Evolutionary conservation across 2,329 filamentous ascomycete species (phyloP).

Genomic region (Paracoccidioides brasiliensis): DNA sequence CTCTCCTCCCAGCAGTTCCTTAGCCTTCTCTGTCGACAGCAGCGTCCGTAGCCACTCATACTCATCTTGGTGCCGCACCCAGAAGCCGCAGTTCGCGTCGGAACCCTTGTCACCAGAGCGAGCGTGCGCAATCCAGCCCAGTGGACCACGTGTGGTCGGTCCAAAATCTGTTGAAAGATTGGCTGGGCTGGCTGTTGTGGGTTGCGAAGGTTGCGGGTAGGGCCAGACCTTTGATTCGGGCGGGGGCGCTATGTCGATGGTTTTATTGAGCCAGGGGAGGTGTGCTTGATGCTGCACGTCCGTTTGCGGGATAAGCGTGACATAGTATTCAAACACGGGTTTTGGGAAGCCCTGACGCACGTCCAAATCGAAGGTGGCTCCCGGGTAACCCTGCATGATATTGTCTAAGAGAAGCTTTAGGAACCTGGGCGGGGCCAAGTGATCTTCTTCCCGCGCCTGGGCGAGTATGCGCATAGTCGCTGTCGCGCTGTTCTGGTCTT

Average conservation of each 20-base stretch:
- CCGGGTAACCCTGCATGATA: slow-evolving; percentile 31
- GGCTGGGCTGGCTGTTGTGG: slow-evolving; percentile 9
- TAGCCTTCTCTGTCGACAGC: slow-evolving; percentile 12
- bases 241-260: slow-evolving; percentile 14
- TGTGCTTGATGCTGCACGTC: slow-evolving; percentile 19
- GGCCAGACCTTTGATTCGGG: slow-evolving; percentile 14
- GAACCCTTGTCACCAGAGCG: slow-evolving; percentile 25
- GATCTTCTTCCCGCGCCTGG: slow-evolving; percentile 32
- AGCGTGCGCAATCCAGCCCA: slow-evolving; percentile 23
- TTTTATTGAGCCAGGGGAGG: slow-evolving; percentile 13
- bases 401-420: slow-evolving; percentile 26
- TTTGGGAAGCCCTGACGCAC: slow-evolving; percentile 23
- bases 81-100: slow-evolving; percentile 27
- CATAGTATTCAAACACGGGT: slow-evolving; percentile 22
- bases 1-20: slow-evolving; percentile 16
- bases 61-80: slow-evolving; percentile 19
- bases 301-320: slow-evolving; percentile 16
- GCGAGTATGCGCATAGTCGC: slow-evolving; percentile 31
- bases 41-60: slow-evolving; percentile 19
- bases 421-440: slow-evolving; percentile 22
- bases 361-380: slow-evolving; percentile 24
- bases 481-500: slow-evolving; percentile 31
- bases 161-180: slow-evolving; percentile 15
- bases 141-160: slow-evolving; percentile 16
- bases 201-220: slow-evolving; percentile 14